Evolutionary conservation across 805 yeast species (phyloP), one percentile per base, ranked within the genome.

Genomic region (Ogataea ramenticola): DNA sequence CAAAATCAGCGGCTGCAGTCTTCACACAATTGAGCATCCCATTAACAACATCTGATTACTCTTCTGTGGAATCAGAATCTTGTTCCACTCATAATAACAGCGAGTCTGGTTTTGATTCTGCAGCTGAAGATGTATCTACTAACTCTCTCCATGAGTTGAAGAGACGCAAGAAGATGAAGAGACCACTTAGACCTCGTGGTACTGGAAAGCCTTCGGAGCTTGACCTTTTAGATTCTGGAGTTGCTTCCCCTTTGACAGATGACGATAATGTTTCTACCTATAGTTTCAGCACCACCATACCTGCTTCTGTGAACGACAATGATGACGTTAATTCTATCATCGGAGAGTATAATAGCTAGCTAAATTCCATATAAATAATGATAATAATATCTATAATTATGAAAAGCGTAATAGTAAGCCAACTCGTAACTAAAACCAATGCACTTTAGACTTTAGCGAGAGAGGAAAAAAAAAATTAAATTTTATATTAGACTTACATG

Each of bases 261-360:
- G 68, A 63, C 45, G 68, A 62, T 44, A 51, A 57, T 42, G 47
- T 47, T 10, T 62, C 67, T 2, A 52, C 60, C 2, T 57, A 61
- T 41, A 60, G 65, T 22, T 50, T 52, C 2, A 45, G 58, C 6
- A 59, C 61, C 1, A 43, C 49, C 27, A 57, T 57, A 2, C 66
- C 67, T 7, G 31, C 49, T 26, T 17, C 29, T 19, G 19, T 4
- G 5, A 31, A 36, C 19, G 32, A 36, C 15, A 37, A 43, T 42
- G 51, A 49, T 26, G 57, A 51, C 5, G 3, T 44, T 4, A 43
- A 43, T 20, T 52, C 51, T 17, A 52, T 46, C 37, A 24, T 36
- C 34, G 46, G 37, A 12, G 43, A 40, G 7, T n/a, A 38, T 19
- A n/a, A 15, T 11, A 29, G 32, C 35, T 24, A 24, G 10, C 10